phyloP scores from a whole-genome alignment of 2,329 filamentous ascomycete genomes.

The Anthostomella pinea region DNA sequence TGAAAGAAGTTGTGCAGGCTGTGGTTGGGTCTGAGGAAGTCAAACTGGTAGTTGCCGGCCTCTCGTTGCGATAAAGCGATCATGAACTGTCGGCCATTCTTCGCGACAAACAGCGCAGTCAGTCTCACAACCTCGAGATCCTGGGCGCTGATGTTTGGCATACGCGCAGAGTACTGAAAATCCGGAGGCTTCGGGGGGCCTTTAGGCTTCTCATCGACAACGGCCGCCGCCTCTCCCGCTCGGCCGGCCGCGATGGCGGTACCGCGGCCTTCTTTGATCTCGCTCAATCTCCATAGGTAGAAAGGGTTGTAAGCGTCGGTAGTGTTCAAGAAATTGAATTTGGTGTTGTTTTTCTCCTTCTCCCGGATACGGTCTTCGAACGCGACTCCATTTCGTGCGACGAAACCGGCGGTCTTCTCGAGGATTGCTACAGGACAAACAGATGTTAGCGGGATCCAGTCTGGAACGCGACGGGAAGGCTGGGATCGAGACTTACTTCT shows the following conservation, averaged over 20 bases:
- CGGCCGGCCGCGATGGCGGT: constrained; percentile 75
- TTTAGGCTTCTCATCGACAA: constrained; percentile 64
- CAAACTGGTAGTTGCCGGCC: constrained; percentile 88
- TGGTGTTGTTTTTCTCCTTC: constrained; percentile 80
- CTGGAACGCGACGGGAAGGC: background rate
- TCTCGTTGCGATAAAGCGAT: constrained; percentile 86
- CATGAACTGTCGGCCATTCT: constrained; percentile 89
- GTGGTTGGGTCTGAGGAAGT: constrained; percentile 92
- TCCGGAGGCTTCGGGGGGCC: constrained; percentile 82
- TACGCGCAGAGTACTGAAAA: constrained; percentile 91
- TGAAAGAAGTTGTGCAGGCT: constrained; percentile 96
- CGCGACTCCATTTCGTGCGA: constrained; percentile 63
- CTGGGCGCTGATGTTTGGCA: constrained; percentile 95
- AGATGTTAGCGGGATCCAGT: constrained; percentile 5
- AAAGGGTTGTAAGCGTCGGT: constrained; percentile 83
- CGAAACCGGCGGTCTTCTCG: constrained; percentile 93
- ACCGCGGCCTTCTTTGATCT: constrained; percentile 81
- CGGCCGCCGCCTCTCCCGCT: constrained; percentile 57
- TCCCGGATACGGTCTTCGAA: constrained; percentile 84
- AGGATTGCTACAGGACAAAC: constrained; percentile 48
- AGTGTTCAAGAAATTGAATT: constrained; percentile 81
- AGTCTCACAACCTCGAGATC: constrained; percentile 74
- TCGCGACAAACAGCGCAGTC: constrained; percentile 88
- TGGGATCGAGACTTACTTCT: constrained; percentile 47
- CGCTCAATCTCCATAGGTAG: constrained; percentile 85